Evolutionary conservation across 2,329 filamentous ascomycete genomes (phyloP), one percentile per base, ranked within the genome.

Genomic region (Pyrenochaeta sp.): DNA sequence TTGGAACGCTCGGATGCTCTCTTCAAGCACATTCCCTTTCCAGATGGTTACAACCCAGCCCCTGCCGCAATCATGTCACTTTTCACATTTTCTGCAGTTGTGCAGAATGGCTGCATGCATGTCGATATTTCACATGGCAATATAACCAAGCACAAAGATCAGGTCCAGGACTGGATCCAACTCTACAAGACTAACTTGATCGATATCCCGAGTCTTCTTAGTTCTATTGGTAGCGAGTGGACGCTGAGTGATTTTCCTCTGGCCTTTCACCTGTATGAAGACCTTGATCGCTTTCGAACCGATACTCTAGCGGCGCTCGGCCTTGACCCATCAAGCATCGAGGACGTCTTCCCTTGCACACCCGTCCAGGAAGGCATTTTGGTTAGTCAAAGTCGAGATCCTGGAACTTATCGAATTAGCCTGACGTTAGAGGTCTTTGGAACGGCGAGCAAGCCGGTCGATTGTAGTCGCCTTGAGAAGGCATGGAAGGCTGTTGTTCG

Each of bases 1-100:
- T 64, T 84, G 0, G 79, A 82, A 49, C 40, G 53, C 17, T 72
- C 77, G 6, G 79, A 82, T 36, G 77, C 79, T 0, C 68, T 86
- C 1, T 74, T 86, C 17, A 51, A 56, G 23, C 47, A 56, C 37
- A n/a, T 49, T 51, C 20, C 52, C 55, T 11, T n/a, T n/a, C n/a
- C 37, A 47, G 15, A 29, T 40, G 60, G 18, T 48, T n/a, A n/a
- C n/a, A n/a, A n/a, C n/a, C n/a, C n/a, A n/a, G n/a, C n/a, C n/a
- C n/a, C n/a, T n/a, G n/a, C n/a, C n/a, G 53, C 6, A 44, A 35
- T 7, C 44, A 60, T 23, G 32, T 50, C 6, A 44, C 46, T 4
- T 46, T 63, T 15, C 61, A 58, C 4, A 51, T 66, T 17, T 14
- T 35, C 32, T 4, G 14, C n/a, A n/a, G n/a, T n/a, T n/a, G n/a